Percentiles rank a stretch among this genome's conserved stretches.
Conservation (phyloP, 2,329 filamentous ascomycete genomes). For the Trichoderma citrinoviride region DNA sequence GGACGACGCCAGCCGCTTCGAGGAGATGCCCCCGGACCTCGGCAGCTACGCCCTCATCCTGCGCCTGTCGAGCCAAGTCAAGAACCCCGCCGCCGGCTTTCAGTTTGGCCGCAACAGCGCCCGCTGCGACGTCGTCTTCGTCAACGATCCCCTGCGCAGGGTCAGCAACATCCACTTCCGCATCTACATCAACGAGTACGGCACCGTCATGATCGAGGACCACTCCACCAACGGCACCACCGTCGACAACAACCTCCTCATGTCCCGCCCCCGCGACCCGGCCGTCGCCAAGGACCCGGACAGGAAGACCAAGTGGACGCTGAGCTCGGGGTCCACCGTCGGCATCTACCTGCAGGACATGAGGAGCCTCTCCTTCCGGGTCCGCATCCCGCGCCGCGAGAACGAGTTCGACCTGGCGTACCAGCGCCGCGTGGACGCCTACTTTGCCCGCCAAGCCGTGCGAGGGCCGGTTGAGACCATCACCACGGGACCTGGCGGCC, state of each 20-base stretch:
- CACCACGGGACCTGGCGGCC: conserved; percentile 47
- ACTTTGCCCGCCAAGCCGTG: conserved; percentile 49
- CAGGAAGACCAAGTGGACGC: conserved; percentile 52
- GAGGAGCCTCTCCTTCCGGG: conserved; percentile 73
- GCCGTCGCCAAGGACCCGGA: conserved; percentile 30
- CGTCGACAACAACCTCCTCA: conserved; percentile 71
- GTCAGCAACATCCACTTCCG: conserved; percentile 96
- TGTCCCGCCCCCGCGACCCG: conserved; percentile 31
- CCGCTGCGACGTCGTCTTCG: conserved; percentile 70
- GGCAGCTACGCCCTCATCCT: conserved; percentile 71
- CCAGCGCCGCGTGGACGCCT: conserved; percentile 64
- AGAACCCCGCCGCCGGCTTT: conserved; percentile 70
- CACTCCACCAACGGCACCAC: conserved; percentile 93
- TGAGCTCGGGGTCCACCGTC: conserved; percentile 71
- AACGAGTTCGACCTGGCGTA: conserved; percentile 65
- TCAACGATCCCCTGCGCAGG: conserved; percentile 64
- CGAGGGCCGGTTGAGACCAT: conserved; percentile 40
- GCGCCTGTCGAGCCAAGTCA: conserved; percentile 70
- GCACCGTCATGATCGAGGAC: conserved; percentile 88
- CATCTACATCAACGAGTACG: conserved; percentile 84
- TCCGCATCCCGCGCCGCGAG: conserved; percentile 76
- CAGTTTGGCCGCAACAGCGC: conserved; percentile 75
- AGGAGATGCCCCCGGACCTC: conserved; percentile 36
- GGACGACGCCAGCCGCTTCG: conserved; percentile 50
- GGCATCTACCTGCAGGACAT: conserved; percentile 58